Evolutionary conservation across 805 yeast species (phyloP).

Genomic region (Metschnikowia santaceciliae): DNA sequence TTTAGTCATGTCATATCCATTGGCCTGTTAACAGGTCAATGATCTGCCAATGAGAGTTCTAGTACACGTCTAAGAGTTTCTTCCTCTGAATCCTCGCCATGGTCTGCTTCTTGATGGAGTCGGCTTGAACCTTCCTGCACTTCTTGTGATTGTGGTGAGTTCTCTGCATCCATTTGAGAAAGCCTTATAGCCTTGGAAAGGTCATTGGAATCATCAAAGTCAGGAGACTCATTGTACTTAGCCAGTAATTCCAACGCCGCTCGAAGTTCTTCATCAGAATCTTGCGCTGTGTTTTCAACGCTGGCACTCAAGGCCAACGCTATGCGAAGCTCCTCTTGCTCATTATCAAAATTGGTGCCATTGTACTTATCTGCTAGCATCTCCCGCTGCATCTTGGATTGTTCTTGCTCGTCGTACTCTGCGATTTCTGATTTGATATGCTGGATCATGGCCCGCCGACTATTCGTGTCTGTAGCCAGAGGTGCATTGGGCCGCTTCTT

Average conservation of each 20-base stretch:
- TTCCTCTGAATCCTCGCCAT: constrained; percentile 14
- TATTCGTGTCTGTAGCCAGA: constrained; percentile 12
- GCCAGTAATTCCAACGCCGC: constrained; percentile 11
- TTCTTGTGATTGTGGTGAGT: background rate
- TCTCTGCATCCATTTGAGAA: constrained; percentile 2
- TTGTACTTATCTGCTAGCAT: constrained; percentile 42
- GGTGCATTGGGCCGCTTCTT: constrained; percentile 17
- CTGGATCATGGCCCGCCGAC: constrained; percentile 12
- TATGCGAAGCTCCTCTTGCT: constrained; percentile 24
- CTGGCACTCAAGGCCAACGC: constrained; percentile 24
- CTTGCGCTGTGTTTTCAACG: constrained; percentile 7
- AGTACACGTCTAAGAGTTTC: constrained; percentile 18
- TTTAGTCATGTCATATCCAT: too few relatives aligned
- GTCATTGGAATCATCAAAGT: background rate
- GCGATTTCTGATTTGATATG: constrained; percentile 33
- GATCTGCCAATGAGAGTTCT: constrained; percentile 17
- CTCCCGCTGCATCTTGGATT: constrained; percentile 20
- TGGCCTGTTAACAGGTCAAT: background rate
- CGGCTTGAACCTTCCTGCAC: background rate
- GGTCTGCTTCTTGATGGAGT: background rate
- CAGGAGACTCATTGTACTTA: background rate
- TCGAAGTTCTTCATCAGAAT: constrained; percentile 29
- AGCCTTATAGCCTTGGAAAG: constrained; percentile 7
- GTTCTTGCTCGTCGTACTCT: constrained; percentile 32
- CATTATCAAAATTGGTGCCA: constrained; percentile 34